Evolutionary conservation across 2,329 filamentous ascomycete genomes (phyloP), one percentile per base, ranked within the genome.

Genomic region (Colletotrichum karsti): DNA sequence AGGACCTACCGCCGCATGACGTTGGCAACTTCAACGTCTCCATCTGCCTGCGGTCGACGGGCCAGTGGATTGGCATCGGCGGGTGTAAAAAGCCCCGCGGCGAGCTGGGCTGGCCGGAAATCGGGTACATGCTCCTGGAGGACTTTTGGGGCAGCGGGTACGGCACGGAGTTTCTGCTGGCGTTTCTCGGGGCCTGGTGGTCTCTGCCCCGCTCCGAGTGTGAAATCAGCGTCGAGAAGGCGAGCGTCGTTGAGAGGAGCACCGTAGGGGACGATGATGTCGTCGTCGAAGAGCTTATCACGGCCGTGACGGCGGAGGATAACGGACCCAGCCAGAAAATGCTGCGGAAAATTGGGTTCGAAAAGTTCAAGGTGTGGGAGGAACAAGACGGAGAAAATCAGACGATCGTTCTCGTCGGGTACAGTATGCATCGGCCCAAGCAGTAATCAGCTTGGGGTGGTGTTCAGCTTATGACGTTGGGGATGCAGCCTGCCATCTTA

Each of bases 241-340:
- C 72, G 18, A 53, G 28, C 13, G 24, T 33, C 15, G 60, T n/a
- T 28, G 12, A 33, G 22, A 13, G 26, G 10, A 7, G 74, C 69
- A 12, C 69, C 72, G 18, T 42, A 74, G 46, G 77, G 80, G 26
- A 50, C 24, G 26, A 3, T 22, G 22, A 30, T 13, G 24, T 15
- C 12, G 42, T 12, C 24, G 8, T 12, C 2, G 75, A 75, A 28
- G 84, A 87, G 74, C 72, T 77, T 51, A 68, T 89, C 46, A 73
- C 79, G 18, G 86, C 86, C 1, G 75, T 86, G 7, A 85, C 86
- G 9, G 81, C 86, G 39, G 75, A 75, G 1, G 74, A 75, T 12
- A 91, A 92, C 72, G 62, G 67, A 7, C 80, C 79, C 4, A 92
- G 90, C 71, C 83, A 84, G 65, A 81, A 81, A 3, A 86, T 93